Evolutionary conservation across 2,329 filamentous ascomycete species (phyloP).

Genomic region (Colletotrichum lindemuthianum): DNA sequence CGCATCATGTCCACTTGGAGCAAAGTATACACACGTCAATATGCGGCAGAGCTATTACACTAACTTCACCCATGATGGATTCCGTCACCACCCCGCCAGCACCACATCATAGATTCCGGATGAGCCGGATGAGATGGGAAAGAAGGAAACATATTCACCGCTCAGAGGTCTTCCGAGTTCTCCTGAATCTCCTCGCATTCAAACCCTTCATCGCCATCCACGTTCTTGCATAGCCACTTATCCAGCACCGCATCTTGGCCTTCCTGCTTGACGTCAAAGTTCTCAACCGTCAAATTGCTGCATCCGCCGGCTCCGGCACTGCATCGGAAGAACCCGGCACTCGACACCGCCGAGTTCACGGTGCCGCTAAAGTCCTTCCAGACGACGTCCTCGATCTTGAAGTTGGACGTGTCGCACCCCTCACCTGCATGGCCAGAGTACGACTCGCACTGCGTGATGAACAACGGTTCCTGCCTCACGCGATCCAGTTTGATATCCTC

Average conservation of each 20-base stretch:
- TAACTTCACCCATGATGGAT: neutral
- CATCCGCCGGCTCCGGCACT: slow-evolving; percentile 46
- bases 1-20: slow-evolving; percentile 6
- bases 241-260: slow-evolving; percentile 35
- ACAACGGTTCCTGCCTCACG: slow-evolving; percentile 44
- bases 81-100: neutral
- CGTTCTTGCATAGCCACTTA: slow-evolving; percentile 43
- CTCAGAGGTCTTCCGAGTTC: slow-evolving; percentile 14
- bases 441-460: slow-evolving; percentile 49
- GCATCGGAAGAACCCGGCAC: slow-evolving; percentile 45
- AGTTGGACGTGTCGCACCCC: slow-evolving; percentile 47
- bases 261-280: slow-evolving; percentile 38
- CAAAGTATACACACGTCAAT: slow-evolving; percentile 5
- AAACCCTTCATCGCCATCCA: slow-evolving; percentile 40
- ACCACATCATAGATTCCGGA: neutral
- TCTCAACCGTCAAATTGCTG: slow-evolving; percentile 41
- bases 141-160: too few relatives aligned
- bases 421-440: slow-evolving; percentile 46
- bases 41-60: neutral
- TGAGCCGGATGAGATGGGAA: slow-evolving; percentile 10
- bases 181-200: slow-evolving; percentile 36
- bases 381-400: slow-evolving; percentile 43
- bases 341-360: slow-evolving; percentile 39
- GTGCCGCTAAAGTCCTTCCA: slow-evolving; percentile 44
- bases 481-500: slow-evolving; percentile 44